phyloP scores from a whole-genome alignment of 2,329 filamentous ascomycete species.

The Penicillium sp. region DNA sequence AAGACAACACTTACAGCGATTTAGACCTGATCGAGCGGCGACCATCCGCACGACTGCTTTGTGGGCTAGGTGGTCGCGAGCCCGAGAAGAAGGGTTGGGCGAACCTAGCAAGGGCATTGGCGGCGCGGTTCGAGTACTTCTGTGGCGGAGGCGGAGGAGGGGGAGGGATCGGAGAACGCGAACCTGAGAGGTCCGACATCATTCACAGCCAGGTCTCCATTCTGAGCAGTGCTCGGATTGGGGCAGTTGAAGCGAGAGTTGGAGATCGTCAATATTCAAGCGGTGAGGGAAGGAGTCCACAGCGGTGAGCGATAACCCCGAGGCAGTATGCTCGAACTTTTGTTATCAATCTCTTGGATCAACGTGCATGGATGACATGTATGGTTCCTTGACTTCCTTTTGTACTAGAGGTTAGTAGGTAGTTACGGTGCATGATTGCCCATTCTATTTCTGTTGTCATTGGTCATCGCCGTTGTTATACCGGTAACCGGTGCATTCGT shows the following conservation, averaged over 20 bases:
- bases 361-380: too few species aligned
- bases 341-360: too few species aligned
- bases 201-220: conserved; percentile 23
- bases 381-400: too few species aligned
- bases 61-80: conserved; percentile 52
- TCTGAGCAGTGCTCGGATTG: conserved; percentile 26
- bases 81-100: conserved; percentile 54
- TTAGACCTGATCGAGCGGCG: conserved; percentile 36
- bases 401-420: too few species aligned
- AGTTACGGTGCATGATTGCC: too few species aligned
- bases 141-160: conserved; percentile 37
- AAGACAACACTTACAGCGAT: conserved; percentile 37
- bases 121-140: conserved; percentile 44
- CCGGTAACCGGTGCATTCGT: too few species aligned
- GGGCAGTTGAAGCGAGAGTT: conserved; percentile 4
- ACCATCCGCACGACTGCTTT: conserved; percentile 34
- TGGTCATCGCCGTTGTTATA: too few species aligned
- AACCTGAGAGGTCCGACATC: conserved; percentile 29
- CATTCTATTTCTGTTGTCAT: too few species aligned
- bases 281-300: conserved; percentile 1
- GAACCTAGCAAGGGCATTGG: conserved; percentile 50
- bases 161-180: conserved; percentile 33
- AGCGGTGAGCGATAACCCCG: not conserved
- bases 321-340: not conserved
- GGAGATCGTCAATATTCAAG: conserved; percentile 5